Base-by-base conservation (phyloP, 2,329 filamentous ascomycete genomes). In the Alternaria sp. region DNA sequence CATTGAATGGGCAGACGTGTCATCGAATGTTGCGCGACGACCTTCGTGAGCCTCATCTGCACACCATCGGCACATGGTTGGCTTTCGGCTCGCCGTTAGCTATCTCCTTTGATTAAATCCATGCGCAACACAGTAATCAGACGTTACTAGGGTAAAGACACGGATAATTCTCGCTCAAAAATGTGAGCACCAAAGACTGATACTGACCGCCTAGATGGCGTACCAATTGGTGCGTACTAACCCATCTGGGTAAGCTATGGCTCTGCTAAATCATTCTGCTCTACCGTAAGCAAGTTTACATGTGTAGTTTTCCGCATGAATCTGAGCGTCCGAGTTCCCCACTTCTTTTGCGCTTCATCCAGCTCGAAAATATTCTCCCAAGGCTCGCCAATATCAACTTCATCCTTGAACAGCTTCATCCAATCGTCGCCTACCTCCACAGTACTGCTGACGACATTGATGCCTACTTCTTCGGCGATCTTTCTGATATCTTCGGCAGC, bases 281-380 rank as follows among this genome's bases (percentile, higher is more conserved):
- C 3, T 36, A 20, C 5, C 12, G 28, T 8, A 48, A 20, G 46
- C 30, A 36, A 48, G 16, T 11, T 12, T 12, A n/a, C 30, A 36
- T 36, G 18, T 14, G 46, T 22, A 14, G 12, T 30, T 14, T 48
- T 16, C 12, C 18, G 11, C 22, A 46, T 54, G 41, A 58, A 58
- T 24, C 42, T 58, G n/a, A 58, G 16, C 16, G n/a, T 58, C 18
- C 32, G 48, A 26, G 48, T 32, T 4, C 49, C 20, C 30, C 48
- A 41, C n/a, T n/a, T 42, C 47, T 43, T 20, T 39, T 26, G 39
- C 30, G 47, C 24, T 44, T 59, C 4, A 20, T 32, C 43, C 36
- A 59, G 49, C 42, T 59, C 52, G 38, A 60, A 54, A 4, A 59
- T 34, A 12, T 60, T 38, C 34, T 52, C 53, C 59, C 56, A 63